A percentile compares a stretch with the other conserved stretches of the same genome.
These are phyloP conservation scores for Cichorium intybus DNA, from an alignment of 140 eudicot species.

Conservation along the genomic window DNA sequence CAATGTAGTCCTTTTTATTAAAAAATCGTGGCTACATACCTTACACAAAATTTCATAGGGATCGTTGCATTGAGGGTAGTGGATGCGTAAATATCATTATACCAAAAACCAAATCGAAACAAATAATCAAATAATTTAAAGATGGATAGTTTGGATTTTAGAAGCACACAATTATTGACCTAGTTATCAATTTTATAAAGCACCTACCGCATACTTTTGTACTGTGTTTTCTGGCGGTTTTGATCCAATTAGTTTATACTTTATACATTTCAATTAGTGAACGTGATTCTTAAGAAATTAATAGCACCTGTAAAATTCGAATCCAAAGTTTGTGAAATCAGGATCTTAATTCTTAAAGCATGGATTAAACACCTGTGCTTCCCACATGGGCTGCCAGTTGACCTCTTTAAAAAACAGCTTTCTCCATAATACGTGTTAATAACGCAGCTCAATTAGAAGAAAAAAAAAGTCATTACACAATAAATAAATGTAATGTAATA, in stretches of 20 bases:
- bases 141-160: too few species aligned
- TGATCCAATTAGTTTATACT: background rate
- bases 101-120: too few species aligned
- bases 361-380: background rate
- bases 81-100: background rate
- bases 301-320: background rate
- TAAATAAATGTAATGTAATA: background rate
- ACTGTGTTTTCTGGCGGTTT: background rate
- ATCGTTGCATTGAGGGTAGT: background rate
- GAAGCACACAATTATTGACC: too few species aligned
- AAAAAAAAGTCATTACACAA: background rate
- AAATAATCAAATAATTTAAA: background rate
- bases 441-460: constrained; percentile 18
- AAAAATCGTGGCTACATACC: background rate
- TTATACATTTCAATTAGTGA: background rate
- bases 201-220: too few species aligned
- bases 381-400: constrained; percentile 39
- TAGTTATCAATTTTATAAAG: background rate
- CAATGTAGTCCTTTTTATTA: background rate
- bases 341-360: constrained; percentile 4
- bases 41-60: background rate
- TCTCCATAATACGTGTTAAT: constrained; percentile 11
- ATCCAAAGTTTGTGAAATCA: background rate
- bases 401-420: constrained; percentile 18
- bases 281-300: background rate